phyloP scores from a whole-genome alignment of 1,284 basidiomycete species.

The Puccinia horiana region DNA sequence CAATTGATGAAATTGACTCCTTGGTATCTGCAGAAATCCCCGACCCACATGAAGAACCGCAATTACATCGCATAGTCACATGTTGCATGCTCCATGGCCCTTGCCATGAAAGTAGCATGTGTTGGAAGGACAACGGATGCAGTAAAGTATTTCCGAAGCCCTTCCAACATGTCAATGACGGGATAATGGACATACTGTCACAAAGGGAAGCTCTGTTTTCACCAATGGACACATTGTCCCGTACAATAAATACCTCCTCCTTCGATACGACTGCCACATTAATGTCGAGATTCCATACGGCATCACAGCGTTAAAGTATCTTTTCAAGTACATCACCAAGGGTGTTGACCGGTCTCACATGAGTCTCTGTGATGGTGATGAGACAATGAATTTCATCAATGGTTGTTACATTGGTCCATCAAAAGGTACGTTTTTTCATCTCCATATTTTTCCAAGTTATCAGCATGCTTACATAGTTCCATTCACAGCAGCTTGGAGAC shows the following conservation, averaged over 20 bases:
- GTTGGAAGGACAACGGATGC: background rate
- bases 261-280: slow-evolving; percentile 62
- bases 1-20: background rate
- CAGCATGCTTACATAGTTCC: background rate
- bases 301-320: slow-evolving; percentile 61
- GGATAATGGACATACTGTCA: background rate
- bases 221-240: slow-evolving; percentile 61
- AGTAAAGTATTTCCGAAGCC: background rate
- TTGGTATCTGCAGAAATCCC: background rate
- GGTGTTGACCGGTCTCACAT: slow-evolving; percentile 61
- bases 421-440: background rate
- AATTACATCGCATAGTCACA: background rate
- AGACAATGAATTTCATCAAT: background rate
- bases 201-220: background rate
- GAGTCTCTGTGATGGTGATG: slow-evolving; percentile 51
- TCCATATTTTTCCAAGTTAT: background rate
- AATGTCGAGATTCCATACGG: slow-evolving; percentile 61
- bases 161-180: background rate
- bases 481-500: background rate
- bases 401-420: slow-evolving; percentile 10
- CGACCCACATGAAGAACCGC: background rate
- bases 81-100: background rate
- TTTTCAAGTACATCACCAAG: slow-evolving; percentile 64
- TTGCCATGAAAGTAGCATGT: background rate
- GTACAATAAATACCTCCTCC: slow-evolving; percentile 58